A percentile compares a stretch with the other conserved stretches of the same genome.
These are phyloP conservation scores for Neopestalotiopsis sp. DNA, from an alignment of 2,329 filamentous ascomycete species.

Conservation along the genomic window DNA sequence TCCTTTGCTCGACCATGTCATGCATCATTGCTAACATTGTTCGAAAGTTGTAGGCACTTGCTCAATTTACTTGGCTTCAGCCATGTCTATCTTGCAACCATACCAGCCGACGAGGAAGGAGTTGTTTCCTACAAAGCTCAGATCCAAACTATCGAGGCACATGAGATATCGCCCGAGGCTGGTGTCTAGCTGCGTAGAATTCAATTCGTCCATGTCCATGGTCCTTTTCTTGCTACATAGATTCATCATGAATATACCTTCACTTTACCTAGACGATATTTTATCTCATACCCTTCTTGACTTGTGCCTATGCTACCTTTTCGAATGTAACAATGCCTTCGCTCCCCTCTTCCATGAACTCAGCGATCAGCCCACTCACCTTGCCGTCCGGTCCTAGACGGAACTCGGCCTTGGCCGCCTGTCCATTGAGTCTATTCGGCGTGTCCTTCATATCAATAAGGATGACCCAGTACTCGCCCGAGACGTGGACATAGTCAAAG, in stretches of 20 bases:
- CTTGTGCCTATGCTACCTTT: background rate
- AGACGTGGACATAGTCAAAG: conserved; percentile 41
- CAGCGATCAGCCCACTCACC: conserved; percentile 35
- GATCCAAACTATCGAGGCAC: background rate
- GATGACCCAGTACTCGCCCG: conserved; percentile 42
- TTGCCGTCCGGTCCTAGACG: conserved; percentile 34
- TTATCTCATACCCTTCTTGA: no score
- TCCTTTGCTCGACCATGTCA: conserved; percentile 12
- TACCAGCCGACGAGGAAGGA: background rate
- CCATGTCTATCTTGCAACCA: no score
- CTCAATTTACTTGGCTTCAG: background rate
- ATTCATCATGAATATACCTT: background rate
- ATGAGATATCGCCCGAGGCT: background rate
- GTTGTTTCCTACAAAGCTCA: background rate
- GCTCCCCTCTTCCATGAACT: conserved; percentile 35
- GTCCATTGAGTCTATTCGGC: conserved; percentile 30
- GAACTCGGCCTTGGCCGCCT: conserved; percentile 40
- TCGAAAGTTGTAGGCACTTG: conserved; percentile 18
- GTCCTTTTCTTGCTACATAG: background rate
- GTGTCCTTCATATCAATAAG: conserved; percentile 33
- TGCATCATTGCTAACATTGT: conserved; percentile 24
- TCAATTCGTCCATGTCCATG: background rate
- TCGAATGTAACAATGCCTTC: conserved; percentile 39
- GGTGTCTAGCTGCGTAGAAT: background rate
- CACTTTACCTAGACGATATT: background rate